These are phyloP conservation scores for Coniochaeta pulveracea DNA, from an alignment of 2,329 filamentous ascomycete genomes.

Conservation along the genomic window DNA sequence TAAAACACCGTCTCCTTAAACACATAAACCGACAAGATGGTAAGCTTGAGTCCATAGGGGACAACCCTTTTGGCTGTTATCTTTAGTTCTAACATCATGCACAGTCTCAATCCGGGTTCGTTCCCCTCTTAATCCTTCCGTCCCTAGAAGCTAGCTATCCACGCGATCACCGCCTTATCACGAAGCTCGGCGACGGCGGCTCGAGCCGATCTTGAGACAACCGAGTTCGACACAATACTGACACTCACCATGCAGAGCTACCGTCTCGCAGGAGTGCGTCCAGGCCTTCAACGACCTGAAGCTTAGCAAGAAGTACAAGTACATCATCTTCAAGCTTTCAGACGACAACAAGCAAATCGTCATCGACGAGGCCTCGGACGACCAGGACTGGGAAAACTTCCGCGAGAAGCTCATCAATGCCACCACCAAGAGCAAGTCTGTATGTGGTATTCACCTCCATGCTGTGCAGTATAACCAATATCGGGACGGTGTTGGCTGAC, in stretches of 20 bases:
- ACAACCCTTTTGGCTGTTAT: not conserved
- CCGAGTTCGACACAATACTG: conserved; percentile 4
- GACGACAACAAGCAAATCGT: conserved; percentile 76
- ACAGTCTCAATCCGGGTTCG: conserved; percentile 60
- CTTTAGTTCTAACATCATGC: not conserved
- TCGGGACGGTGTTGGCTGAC: not conserved
- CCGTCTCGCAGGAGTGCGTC: conserved; percentile 62
- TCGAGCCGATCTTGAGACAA: not conserved
- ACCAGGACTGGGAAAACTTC: conserved; percentile 61
- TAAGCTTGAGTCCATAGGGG: not conserved
- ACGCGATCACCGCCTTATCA: not conserved
- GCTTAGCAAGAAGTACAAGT: conserved; percentile 72
- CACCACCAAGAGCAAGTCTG: conserved; percentile 59
- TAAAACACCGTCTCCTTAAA: not conserved
- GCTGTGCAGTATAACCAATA: not conserved
- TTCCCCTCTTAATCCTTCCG: conserved; percentile 17
- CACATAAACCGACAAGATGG: conserved; percentile 3
- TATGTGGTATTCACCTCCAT: conserved; percentile 23
- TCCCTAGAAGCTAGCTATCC: conserved; percentile 2
- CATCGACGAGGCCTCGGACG: conserved; percentile 60
- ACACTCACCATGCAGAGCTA: conserved; percentile 41
- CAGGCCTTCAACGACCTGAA: conserved; percentile 69
- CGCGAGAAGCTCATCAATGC: conserved; percentile 65
- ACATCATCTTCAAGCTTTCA: conserved; percentile 79
- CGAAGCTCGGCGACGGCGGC: too few relatives aligned